Evolutionary conservation across 352 stramenopile genomes (phyloP), one percentile per base, ranked within the genome.

Genomic region (Bremia lactucae): DNA sequence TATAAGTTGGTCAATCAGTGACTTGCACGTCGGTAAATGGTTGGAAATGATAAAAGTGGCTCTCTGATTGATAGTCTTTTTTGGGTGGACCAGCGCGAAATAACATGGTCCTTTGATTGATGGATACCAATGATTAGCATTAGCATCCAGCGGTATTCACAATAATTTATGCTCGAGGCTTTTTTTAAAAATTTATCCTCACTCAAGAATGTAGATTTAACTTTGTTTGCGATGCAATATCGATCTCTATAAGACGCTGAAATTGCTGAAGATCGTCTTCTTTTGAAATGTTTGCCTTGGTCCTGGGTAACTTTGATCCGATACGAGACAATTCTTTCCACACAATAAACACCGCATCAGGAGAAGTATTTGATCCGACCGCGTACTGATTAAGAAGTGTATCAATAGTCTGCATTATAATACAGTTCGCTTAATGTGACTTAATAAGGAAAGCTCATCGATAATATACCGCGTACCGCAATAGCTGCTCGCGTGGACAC

Each of bases 21-120:
- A 49, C 13, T 6, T 50, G 22, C 20, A 7, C 14, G 36, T 11
- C 24, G 24, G n/a, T n/a, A 8, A 23, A 23, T 20, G 4, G n/a
- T n/a, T n/a, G n/a, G n/a, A n/a, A n/a, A n/a, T n/a, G n/a, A n/a
- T 88, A 75, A 56, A 88, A 87, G 41, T 87, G 75, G 73, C 62
- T 80, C 14, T 84, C 66, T n/a, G 10, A 70, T 87, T 24, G 58
- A 62, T 20, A 61, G 59, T 2, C 55, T 68, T 31, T 76, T 60
- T 25, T 68, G 68, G 6, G 59, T 68, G 16, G 62, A 83, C 24
- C 57, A 58, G 13, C 69, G 59, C 37, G 59, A 69, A 24, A 68
- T 87, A 24, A 87, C 85, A 55, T 85, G 74, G 74, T 77, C 59
- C 0, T 87, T 74, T 51, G 74, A n/a, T n/a, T n/a, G n/a, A n/a